Evolutionary conservation across 2,329 filamentous ascomycete species (phyloP).

Genomic region (Alternaria triticimaculans): DNA sequence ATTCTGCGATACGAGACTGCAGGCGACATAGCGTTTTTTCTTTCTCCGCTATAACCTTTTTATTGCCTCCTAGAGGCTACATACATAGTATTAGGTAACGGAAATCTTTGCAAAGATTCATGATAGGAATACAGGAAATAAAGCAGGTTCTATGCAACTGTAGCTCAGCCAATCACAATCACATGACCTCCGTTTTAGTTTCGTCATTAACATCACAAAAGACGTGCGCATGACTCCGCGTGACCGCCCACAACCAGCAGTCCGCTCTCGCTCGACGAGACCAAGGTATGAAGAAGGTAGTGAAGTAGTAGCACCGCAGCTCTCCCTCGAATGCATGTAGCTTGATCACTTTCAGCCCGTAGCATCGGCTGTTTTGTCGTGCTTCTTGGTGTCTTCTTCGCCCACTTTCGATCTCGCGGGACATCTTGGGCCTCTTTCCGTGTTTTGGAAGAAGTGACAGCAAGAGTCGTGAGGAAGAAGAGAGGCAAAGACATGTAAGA

Average conservation of each 20-base stretch:
- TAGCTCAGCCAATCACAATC: not conserved
- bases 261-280: rapidly evolving
- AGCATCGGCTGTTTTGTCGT: not conserved
- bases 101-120: not conserved
- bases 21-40: not conserved
- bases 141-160: not conserved
- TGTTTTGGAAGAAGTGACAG: not conserved
- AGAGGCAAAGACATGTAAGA: not conserved
- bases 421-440: not conserved
- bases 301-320: not conserved
- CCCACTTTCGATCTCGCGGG: not conserved
- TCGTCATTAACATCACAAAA: not conserved
- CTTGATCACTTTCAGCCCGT: not conserved
- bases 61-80: not conserved
- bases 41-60: not conserved
- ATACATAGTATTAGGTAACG: not conserved
- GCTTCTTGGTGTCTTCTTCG: not conserved
- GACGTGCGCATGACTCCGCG: not conserved
- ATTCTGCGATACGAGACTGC: not conserved
- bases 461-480: not conserved
- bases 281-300: not conserved
- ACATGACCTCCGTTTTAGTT: not conserved
- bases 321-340: not conserved
- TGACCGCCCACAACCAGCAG: not conserved
- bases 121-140: not conserved